A percentile compares a stretch with the other conserved stretches of the same genome.
These are phyloP conservation scores for Podila clonocystis DNA, from an alignment of 192 early-diverging fungal species.

Conservation along the genomic window DNA sequence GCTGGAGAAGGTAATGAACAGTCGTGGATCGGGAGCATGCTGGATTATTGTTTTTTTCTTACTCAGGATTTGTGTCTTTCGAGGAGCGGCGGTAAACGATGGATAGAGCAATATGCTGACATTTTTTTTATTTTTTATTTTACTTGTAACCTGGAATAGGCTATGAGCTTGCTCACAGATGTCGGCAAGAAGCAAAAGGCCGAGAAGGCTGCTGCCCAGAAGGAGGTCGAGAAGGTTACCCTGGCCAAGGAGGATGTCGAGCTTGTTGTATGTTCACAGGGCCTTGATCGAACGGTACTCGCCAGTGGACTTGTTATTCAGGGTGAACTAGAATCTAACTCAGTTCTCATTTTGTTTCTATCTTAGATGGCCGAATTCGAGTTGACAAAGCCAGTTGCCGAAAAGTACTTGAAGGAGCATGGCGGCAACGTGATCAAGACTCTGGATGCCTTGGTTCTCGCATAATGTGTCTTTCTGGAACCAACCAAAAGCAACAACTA, in stretches of 20 bases:
- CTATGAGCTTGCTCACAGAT: constrained; percentile 46
- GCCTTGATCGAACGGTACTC: not conserved
- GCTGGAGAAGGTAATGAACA: constrained; percentile 58
- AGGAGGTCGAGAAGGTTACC: constrained; percentile 51
- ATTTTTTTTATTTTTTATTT: too few relatives aligned
- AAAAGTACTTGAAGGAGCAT: constrained; percentile 58
- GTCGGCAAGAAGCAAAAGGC: constrained; percentile 51
- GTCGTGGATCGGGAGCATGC: too few relatives aligned
- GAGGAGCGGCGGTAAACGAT: too few relatives aligned
- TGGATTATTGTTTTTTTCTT: not conserved
- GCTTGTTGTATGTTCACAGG: constrained; percentile 35
- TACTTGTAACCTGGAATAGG: constrained; percentile 11
- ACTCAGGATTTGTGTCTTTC: too few relatives aligned
- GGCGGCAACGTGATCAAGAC: constrained; percentile 58
- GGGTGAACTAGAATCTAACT: not conserved
- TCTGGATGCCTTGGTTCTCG: constrained; percentile 46
- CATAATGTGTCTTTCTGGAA: constrained; percentile 1
- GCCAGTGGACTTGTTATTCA: too few relatives aligned
- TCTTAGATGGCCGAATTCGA: constrained; percentile 59
- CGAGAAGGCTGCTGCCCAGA: constrained; percentile 30
- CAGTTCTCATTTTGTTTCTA: not conserved
- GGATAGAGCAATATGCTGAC: too few relatives aligned
- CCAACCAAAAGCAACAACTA: too few relatives aligned
- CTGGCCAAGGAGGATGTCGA: constrained; percentile 59
- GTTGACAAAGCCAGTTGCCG: constrained; percentile 56